A percentile compares a stretch with the other conserved stretches of the same genome.
These are phyloP conservation scores for Emmonsiellopsis sp. DNA, from an alignment of 2,329 filamentous ascomycete species.

Conservation along the genomic window DNA sequence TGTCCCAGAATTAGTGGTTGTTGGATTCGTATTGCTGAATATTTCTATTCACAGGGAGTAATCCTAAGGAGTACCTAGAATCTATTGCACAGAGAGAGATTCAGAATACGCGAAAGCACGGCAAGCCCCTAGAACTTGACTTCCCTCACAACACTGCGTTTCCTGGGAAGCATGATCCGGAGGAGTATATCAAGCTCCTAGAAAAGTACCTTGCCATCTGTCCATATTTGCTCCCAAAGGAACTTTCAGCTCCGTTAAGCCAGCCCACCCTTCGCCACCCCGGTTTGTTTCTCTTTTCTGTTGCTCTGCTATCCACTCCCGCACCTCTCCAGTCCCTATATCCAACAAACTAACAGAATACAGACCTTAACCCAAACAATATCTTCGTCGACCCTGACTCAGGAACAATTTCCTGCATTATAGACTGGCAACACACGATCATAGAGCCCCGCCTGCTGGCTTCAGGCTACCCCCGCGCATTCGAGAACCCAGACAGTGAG, in stretches of 20 bases:
- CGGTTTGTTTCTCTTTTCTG: constrained; percentile 1
- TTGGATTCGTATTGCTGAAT: too few relatives aligned
- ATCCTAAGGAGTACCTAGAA: constrained; percentile 10
- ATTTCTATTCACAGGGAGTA: constrained; percentile 4
- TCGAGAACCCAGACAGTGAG: constrained; percentile 18
- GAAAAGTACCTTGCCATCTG: constrained; percentile 16
- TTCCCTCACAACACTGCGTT: constrained; percentile 18
- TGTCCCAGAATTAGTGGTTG: neutral
- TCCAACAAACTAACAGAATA: neutral
- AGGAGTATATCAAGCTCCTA: constrained; percentile 15
- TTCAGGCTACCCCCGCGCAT: constrained; percentile 14
- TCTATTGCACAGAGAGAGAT: constrained; percentile 15
- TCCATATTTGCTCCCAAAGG: constrained; percentile 15
- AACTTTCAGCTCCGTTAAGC: constrained; percentile 5
- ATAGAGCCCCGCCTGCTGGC: constrained; percentile 13
- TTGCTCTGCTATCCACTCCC: neutral
- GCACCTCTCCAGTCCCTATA: too few relatives aligned
- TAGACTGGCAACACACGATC: constrained; percentile 20
- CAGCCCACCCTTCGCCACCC: constrained; percentile 16
- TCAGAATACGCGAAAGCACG: constrained; percentile 12
- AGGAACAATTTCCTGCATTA: constrained; percentile 14
- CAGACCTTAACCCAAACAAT: constrained; percentile 18
- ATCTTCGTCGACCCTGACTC: constrained; percentile 15
- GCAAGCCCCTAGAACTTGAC: constrained; percentile 13
- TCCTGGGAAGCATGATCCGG: constrained; percentile 10